Evolutionary conservation across 1,284 basidiomycete species (phyloP).

Genomic region (Trichosporon sp.): DNA sequence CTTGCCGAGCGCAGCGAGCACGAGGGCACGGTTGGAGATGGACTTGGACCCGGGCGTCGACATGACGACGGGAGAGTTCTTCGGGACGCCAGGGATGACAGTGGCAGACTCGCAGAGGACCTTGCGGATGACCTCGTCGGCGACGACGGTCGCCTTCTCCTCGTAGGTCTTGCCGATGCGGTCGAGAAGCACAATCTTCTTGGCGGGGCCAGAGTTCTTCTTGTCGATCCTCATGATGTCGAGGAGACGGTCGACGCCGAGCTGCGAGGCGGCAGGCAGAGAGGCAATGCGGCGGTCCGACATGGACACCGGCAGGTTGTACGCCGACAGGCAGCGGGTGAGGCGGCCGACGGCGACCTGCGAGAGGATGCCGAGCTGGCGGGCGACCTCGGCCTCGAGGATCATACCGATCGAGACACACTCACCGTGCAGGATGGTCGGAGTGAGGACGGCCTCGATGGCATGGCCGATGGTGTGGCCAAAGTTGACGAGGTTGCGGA

Average conservation of each 20-base stretch:
- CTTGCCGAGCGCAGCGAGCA: slow-evolving; percentile 84
- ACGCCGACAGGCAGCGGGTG: slow-evolving; percentile 73
- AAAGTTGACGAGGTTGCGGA: slow-evolving; percentile 95
- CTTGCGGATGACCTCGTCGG: slow-evolving; percentile 72
- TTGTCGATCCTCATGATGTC: slow-evolving; percentile 94
- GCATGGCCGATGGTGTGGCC: slow-evolving; percentile 95
- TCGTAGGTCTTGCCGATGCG: slow-evolving; percentile 90
- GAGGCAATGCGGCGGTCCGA: slow-evolving; percentile 68
- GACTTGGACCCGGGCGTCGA: slow-evolving; percentile 94
- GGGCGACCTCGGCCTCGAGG: slow-evolving; percentile 83
- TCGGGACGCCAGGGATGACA: slow-evolving; percentile 65
- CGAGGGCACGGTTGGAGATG: slow-evolving; percentile 90
- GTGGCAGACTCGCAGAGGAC: slow-evolving; percentile 71
- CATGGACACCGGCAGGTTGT: slow-evolving; percentile 78
- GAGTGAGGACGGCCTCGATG: slow-evolving; percentile 88
- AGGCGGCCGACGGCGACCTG: slow-evolving; percentile 87
- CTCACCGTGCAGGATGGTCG: slow-evolving; percentile 86
- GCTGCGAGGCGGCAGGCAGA: slow-evolving; percentile 64
- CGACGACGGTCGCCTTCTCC: slow-evolving; percentile 80
- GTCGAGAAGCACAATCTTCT: slow-evolving; percentile 89
- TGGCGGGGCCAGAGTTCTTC: slow-evolving; percentile 84
- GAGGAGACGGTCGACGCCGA: slow-evolving; percentile 76
- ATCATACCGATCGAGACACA: slow-evolving; percentile 91
- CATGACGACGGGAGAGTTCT: slow-evolving; percentile 70
- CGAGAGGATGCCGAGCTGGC: slow-evolving; percentile 75